Evolutionary conservation across 2,329 filamentous ascomycete species (phyloP), one percentile per base, ranked within the genome.

Genomic region (Drechslera avenae): DNA sequence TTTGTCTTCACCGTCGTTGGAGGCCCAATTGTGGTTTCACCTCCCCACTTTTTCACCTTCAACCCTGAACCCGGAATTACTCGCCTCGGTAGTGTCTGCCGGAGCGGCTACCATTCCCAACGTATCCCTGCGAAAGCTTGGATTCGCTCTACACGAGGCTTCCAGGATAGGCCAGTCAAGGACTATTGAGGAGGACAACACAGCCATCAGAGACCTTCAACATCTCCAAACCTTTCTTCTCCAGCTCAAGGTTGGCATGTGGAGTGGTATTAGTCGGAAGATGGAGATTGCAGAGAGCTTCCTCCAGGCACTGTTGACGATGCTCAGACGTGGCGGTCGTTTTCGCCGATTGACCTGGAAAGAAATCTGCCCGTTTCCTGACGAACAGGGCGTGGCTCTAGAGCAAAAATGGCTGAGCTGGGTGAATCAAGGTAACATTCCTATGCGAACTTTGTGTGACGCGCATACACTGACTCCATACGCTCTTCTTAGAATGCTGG

Each of bases 341-440:
- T 87, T 88, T 62, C 80, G 83, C 49, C 75, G 80, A 17, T 80
- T 79, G 12, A 76, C 76, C 2, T 86, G 84, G 63, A 77, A 79
- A 2, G 68, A 75, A 2, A 78, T 87, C 12, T 66, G 74, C 0
- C 79, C 84, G 1, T 65, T 73, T n/a, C 63, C 78, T 0, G 78
- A 80, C 1, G 86, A 89, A 47, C 75, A 82, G 17, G 83, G 82
- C 1, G 69, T 82, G 14, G 73, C 73, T 2, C 72, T 91, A 0
- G 80, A 88, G 50, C 73, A 77, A 3, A 89, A 89, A 60, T 90
- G 87, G 87, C 78, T 74, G 47, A 71, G 73, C 18, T 90, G 87
- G 87, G 78, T 83, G 12, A 77, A 83, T 39, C 76, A 82, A 52
- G 87, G 90, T 28, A 63, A 85, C 83, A 3, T 88, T 83, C 74